A percentile compares a stretch with the other conserved stretches of the same genome.
Evolutionary conservation across 2,329 filamentous ascomycete genomes (phyloP).

Genomic region (Sporothrix luriei): DNA sequence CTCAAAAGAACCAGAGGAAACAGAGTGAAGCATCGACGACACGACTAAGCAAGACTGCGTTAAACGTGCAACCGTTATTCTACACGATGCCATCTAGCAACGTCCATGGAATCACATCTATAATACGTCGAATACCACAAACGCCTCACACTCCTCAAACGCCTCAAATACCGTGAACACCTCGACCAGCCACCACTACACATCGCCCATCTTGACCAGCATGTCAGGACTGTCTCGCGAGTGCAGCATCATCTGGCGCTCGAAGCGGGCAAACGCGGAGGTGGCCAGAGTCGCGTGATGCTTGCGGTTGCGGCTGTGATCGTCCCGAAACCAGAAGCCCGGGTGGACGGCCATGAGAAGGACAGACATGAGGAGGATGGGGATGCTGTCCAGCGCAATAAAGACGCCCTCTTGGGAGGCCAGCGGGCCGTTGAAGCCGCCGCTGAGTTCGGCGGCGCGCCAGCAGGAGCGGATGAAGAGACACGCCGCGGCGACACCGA

Average conservation of each 20-base stretch:
- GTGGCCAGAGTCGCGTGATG: too few relatives aligned
- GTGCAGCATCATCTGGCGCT: not conserved
- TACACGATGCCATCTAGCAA: too few relatives aligned
- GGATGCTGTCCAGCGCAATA: constrained; percentile 35
- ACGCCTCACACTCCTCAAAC: too few relatives aligned
- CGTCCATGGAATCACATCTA: too few relatives aligned
- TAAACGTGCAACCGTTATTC: too few relatives aligned
- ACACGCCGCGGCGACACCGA: constrained; percentile 31
- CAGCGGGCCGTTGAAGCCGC: constrained; percentile 35
- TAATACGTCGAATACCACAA: too few relatives aligned
- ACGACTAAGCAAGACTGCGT: not conserved
- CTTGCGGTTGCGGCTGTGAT: not conserved
- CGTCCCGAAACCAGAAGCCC: constrained; percentile 7
- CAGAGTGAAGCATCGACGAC: not conserved
- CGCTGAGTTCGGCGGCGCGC: constrained; percentile 35
- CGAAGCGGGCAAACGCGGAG: not conserved
- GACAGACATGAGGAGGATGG: constrained; percentile 34
- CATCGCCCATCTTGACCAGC: not conserved
- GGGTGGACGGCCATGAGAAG: constrained; percentile 28
- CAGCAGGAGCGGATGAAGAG: constrained; percentile 35
- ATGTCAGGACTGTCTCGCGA: not conserved
- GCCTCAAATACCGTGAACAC: too few relatives aligned
- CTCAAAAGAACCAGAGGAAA: not conserved
- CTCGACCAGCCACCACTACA: not conserved
- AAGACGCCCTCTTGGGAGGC: constrained; percentile 35